Base-by-base conservation (phyloP, 768 basidiomycete genomes). In the Amanita pallidorosea region DNA sequence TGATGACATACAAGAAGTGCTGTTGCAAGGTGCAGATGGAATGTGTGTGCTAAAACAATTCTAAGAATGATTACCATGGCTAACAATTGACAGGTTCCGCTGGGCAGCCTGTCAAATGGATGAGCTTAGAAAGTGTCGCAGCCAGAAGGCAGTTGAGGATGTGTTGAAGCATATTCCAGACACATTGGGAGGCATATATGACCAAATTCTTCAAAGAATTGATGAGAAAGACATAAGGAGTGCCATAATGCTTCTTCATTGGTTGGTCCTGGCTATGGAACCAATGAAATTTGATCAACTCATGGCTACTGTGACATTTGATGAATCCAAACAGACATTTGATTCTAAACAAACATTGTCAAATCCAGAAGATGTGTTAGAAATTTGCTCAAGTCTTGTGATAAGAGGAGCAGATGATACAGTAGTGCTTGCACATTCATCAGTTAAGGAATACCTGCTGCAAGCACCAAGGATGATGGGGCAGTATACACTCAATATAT, bases 151-250 rank as follows among this genome's bases (percentile, higher is more conserved):
- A 37, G 13, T 48, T 7, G 25, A 22, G 15, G 15, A n/a, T 22
- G 22, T 34, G 5, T 23, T 48, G n/a, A 6, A 27, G 9, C 13
- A 13, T 3, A 18, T 48, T 22, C 47, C 47, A 17, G 7, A 23
- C 8, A 25, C 34, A 11, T 25, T 48, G 34, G 47, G 38, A 23
- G 22, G n/a, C 7, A 48, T 23, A 25, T 48, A 48, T 48, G 47
- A 48, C n/a, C 47, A 48, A 37, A 48, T 48, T 17, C 47, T 48
- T 25, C 12, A 38, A 4, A 48, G 35, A n/a, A 48, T 48, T 36
- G 8, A 18, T 23, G 2, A 13, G 3, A n/a, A 4, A 12, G 23
- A 37, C 9, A n/a, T n/a, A 15, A 7, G 1, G 8, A n/a, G 27
- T 48, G 47, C 25, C 4, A n/a, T 15, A 4, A 22, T 23, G 22